These are phyloP conservation scores for Pythium phragmiticola DNA, from an alignment of 352 stramenopile genomes.

Conservation along the genomic window DNA sequence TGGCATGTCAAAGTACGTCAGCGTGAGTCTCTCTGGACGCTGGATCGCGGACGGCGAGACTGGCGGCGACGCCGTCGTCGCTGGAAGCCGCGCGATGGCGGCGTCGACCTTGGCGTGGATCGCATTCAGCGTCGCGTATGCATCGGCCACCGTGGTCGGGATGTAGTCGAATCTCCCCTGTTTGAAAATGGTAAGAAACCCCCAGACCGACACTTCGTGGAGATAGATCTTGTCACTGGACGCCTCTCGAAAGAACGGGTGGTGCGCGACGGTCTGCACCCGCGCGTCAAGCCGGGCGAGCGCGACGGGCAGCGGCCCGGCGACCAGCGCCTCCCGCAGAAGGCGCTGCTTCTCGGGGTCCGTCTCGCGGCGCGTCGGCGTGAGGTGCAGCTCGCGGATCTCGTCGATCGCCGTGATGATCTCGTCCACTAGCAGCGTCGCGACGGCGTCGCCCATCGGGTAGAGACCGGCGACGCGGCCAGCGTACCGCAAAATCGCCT, in stretches of 20 bases:
- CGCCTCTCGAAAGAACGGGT: background rate
- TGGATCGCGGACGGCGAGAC: background rate
- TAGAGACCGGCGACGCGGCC: slow-evolving; percentile 33
- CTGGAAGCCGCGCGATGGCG: background rate
- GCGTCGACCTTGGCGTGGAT: slow-evolving; percentile 17
- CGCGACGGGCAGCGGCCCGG: background rate
- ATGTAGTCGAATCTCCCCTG: background rate
- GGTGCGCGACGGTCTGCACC: background rate
- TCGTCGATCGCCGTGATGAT: slow-evolving; percentile 27
- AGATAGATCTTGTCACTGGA: slow-evolving; percentile 11
- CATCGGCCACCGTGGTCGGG: slow-evolving; percentile 12
- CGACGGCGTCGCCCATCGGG: slow-evolving; percentile 17
- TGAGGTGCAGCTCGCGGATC: slow-evolving; percentile 13
- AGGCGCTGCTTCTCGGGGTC: slow-evolving; percentile 15
- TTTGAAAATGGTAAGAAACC: slow-evolving; percentile 2
- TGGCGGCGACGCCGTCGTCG: background rate
- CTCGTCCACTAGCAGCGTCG: slow-evolving; percentile 19
- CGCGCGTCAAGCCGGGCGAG: background rate
- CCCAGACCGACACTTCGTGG: slow-evolving; percentile 23
- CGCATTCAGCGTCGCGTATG: slow-evolving; percentile 2
- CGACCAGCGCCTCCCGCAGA: slow-evolving; percentile 3
- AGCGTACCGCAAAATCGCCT: slow-evolving; percentile 37
- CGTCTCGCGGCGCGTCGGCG: background rate
- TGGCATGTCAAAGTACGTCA: slow-evolving; percentile 16
- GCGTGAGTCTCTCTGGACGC: background rate